Evolutionary conservation across 2,329 filamentous ascomycete genomes (phyloP).

Genomic region (Claviceps spartinae): DNA sequence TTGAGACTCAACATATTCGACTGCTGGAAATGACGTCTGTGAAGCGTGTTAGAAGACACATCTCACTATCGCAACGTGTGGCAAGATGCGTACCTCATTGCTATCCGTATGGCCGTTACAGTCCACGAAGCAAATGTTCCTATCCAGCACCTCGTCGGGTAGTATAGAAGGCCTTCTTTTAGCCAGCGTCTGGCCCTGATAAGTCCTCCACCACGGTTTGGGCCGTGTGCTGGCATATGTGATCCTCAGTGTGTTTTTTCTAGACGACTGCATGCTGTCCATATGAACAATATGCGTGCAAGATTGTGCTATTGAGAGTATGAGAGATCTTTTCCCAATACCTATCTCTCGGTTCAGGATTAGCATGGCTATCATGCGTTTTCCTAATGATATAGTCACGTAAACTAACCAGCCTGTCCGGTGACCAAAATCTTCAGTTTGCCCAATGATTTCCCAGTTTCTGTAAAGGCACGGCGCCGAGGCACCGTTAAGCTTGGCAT

Average conservation of each 20-base stretch:
- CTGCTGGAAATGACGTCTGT: conserved; percentile 17
- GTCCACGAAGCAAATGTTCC: conserved; percentile 90
- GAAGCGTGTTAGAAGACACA: not conserved
- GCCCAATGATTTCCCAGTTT: conserved; percentile 70
- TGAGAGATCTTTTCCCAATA: conserved; percentile 77
- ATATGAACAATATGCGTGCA: conserved; percentile 92
- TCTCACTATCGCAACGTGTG: not conserved
- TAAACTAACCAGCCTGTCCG: conserved; percentile 52
- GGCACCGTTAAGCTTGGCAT: conserved; percentile 96
- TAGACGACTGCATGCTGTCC: conserved; percentile 43
- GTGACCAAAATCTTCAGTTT: conserved; percentile 81
- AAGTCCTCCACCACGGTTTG: conserved; percentile 82
- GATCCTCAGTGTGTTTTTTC: conserved; percentile 37
- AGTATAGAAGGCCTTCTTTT: conserved; percentile 48
- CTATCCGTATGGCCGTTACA: conserved; percentile 51
- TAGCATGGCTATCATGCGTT: not conserved
- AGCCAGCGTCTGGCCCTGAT: conserved; percentile 48
- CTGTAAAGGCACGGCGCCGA: conserved; percentile 75
- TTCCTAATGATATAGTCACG: not conserved
- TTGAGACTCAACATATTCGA: conserved; percentile 55
- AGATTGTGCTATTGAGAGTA: conserved; percentile 73
- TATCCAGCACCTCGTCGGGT: conserved; percentile 67
- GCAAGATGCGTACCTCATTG: conserved; percentile 31
- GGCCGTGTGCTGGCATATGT: conserved; percentile 70
- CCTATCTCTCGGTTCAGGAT: conserved; percentile 30